A percentile compares a stretch with the other conserved stretches of the same genome.
phyloP scores from a whole-genome alignment of 805 yeast genomes.

The Candida piceae region DNA sequence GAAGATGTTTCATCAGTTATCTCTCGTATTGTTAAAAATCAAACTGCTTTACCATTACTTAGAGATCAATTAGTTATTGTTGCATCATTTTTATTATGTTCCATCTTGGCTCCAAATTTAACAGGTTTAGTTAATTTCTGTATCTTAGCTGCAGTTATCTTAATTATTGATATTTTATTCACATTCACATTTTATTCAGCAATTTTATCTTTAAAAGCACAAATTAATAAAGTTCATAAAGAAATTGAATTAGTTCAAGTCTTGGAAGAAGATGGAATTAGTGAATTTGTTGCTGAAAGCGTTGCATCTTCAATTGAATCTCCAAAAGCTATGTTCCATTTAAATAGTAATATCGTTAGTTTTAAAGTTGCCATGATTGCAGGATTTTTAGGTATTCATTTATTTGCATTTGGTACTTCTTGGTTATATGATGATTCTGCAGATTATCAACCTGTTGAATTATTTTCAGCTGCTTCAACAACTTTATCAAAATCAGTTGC shows the following conservation, averaged over 20 bases:
- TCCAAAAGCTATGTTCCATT: constrained; percentile 29
- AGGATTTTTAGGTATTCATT: constrained; percentile 57
- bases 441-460: constrained; percentile 22
- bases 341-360: constrained; percentile 40
- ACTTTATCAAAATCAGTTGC: constrained; percentile 38
- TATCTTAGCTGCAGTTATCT: constrained; percentile 61
- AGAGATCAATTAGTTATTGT: constrained; percentile 76
- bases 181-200: constrained; percentile 81
- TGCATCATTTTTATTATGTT: constrained; percentile 61
- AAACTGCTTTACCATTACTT: constrained; percentile 47
- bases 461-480: constrained; percentile 22
- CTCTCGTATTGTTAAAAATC: constrained; percentile 27
- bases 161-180: constrained; percentile 65
- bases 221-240: constrained; percentile 79
- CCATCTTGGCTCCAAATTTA: constrained; percentile 60
- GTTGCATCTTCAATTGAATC: constrained; percentile 42
- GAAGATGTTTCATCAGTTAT: constrained; percentile 30
- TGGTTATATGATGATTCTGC: constrained; percentile 56
- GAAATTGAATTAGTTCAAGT: constrained; percentile 72
- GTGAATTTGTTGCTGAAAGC: constrained; percentile 64
- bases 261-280: constrained; percentile 89
- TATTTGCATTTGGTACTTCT: constrained; percentile 63
- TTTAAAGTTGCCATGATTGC: constrained; percentile 58
- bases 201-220: constrained; percentile 79
- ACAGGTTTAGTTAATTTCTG: constrained; percentile 79